Conservation (phyloP, 164 flowering plant species). For the Saururus chinensis region DNA sequence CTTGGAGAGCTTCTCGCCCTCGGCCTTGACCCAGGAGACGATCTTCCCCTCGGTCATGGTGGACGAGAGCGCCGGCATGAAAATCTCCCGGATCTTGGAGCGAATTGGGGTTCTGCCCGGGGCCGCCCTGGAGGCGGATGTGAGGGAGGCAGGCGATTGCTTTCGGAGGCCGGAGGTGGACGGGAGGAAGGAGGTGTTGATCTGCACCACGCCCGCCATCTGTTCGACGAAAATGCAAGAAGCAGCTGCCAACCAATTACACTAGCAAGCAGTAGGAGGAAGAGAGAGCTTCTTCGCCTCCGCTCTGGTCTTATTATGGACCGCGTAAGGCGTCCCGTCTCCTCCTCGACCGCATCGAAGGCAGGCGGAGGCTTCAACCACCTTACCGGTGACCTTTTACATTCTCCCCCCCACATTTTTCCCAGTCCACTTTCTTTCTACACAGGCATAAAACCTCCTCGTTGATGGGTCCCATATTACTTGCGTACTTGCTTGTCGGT, state of each 20-base stretch:
- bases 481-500: too few relatives aligned
- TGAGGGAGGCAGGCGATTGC: neutral
- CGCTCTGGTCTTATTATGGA: too few relatives aligned
- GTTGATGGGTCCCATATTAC: too few relatives aligned
- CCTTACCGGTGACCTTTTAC: slow-evolving; percentile 1
- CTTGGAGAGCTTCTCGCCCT: slow-evolving; percentile 78
- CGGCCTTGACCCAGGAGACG: slow-evolving; percentile 87
- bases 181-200: slow-evolving; percentile 44
- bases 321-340: too few relatives aligned
- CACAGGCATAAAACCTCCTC: too few relatives aligned
- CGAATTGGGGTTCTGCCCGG: slow-evolving; percentile 15
- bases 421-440: neutral
- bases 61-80: slow-evolving; percentile 98
- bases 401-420: too few relatives aligned
- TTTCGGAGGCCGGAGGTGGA: slow-evolving; percentile 28
- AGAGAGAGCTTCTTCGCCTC: neutral
- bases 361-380: slow-evolving; percentile 40
- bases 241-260: neutral
- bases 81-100: slow-evolving; percentile 92
- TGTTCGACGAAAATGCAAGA: slow-evolving; percentile 1
- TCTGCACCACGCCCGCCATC: slow-evolving; percentile 42
- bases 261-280: neutral
- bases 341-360: slow-evolving; percentile 39
- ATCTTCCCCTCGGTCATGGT: slow-evolving; percentile 99
- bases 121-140: neutral